A percentile compares a stretch with the other conserved stretches of the same genome.
Evolutionary conservation across 2,329 filamentous ascomycete species (phyloP).

Genomic region (Sclerotinia glacialis): DNA sequence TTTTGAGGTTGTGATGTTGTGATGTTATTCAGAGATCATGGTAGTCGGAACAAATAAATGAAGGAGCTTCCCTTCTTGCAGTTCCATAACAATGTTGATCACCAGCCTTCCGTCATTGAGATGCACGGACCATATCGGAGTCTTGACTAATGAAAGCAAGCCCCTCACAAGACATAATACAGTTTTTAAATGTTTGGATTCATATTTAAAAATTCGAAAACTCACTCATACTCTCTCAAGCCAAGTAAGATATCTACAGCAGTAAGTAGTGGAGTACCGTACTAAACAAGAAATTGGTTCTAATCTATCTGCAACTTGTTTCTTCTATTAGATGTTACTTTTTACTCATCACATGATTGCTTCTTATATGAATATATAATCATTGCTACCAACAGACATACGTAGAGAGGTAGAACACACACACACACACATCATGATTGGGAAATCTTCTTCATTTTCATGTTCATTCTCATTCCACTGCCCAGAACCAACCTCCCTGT

Average conservation of each 20-base stretch:
- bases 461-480: neutral
- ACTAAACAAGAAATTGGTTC: too few species aligned
- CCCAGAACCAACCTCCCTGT: neutral
- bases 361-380: too few species aligned
- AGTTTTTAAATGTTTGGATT: too few species aligned
- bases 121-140: slow-evolving; percentile 7
- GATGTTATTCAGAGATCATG: neutral
- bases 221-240: too few species aligned
- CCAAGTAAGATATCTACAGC: too few species aligned
- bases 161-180: neutral
- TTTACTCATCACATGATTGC: too few species aligned
- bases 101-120: slow-evolving; percentile 19
- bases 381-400: too few species aligned
- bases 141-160: neutral
- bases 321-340: too few species aligned
- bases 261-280: too few species aligned
- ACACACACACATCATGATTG: neutral
- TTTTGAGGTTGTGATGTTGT: neutral
- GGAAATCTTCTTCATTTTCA: slow-evolving; percentile 1
- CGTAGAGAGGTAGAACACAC: too few species aligned
- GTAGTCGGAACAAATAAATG: neutral
- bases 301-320: too few species aligned
- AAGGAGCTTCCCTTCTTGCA: neutral
- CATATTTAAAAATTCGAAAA: too few species aligned
- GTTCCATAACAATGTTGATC: neutral